Base-by-base conservation (phyloP, 1,139 yeast genomes). In the Yamadazyma mexicana region DNA sequence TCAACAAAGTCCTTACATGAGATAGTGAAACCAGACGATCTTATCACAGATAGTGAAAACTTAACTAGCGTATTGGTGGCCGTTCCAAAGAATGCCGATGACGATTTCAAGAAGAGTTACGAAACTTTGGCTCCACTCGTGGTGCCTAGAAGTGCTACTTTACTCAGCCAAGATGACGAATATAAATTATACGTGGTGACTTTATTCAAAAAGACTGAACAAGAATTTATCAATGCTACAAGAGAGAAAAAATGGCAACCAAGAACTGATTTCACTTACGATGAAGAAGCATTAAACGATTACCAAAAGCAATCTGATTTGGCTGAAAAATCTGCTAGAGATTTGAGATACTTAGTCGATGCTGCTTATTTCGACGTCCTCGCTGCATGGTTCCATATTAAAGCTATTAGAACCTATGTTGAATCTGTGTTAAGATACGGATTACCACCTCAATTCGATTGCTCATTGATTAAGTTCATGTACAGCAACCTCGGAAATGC, bases 181-280 rank as follows among this genome's bases (percentile, higher is more conserved):
- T 92, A 69, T 58, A 60, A 71, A 29, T 73, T 92, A 50, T 89
- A 78, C 67, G 76, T 83, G 37, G 92, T 89, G 15, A 87, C 96
- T 5, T 64, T 92, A 46, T 92, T 92, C 75, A 86, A 85, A 56
- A 92, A 89, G 64, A 84, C 69, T 54, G 81, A 78, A 33, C 73
- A 77, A 25, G 89, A 85, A 42, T 92, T 87, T 52, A 69, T 77
- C 38, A 70, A 74, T 47, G 80, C 80, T 40, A 77, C 88, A 33
- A 80, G 98, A 60, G 98, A 94, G 54, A 76, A 73, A 51, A 87
- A 87, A 65, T 92, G 91, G 84, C 81, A 86, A 46, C 97, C 97
- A 38, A 81, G 99, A 58, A 68, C 68, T 17, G 98, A 94, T 54
- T 89, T 89, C 58, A 80, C 82, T 44, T 89, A 88, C 64, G 83